Percentiles rank a stretch among this genome's conserved stretches.
Conservation (phyloP, 2,329 filamentous ascomycete genomes). For the Colletotrichum cordylinicola region DNA sequence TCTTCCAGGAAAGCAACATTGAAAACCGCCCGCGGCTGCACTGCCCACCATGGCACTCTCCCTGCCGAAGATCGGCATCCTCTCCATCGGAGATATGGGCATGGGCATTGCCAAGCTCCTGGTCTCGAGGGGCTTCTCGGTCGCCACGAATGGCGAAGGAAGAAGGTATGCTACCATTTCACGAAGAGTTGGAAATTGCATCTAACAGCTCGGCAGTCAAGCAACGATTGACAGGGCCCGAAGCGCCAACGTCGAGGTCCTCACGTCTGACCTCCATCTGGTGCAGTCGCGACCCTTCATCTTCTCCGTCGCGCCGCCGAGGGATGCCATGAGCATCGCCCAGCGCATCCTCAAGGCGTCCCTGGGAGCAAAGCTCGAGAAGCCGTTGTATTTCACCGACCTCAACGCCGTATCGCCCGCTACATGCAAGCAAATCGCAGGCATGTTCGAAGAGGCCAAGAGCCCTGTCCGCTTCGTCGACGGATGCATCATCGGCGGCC, state of each 20-base stretch:
- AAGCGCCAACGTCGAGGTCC: conserved; percentile 54
- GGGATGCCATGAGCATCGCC: conserved; percentile 65
- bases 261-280: conserved; percentile 62
- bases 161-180: conserved; percentile 42
- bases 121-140: conserved; percentile 50
- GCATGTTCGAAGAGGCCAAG: conserved; percentile 44
- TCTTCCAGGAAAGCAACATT: neutral
- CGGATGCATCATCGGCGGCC: conserved; percentile 62
- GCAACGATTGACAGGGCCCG: conserved; percentile 63
- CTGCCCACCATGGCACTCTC: neutral
- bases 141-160: conserved; percentile 53
- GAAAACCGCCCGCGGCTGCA: neutral
- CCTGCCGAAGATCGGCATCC: conserved; percentile 46
- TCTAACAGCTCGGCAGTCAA: conserved; percentile 41
- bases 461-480: conserved; percentile 58
- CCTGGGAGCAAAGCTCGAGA: conserved; percentile 33
- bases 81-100: conserved; percentile 63
- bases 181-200: too few species aligned
- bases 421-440: conserved; percentile 49
- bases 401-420: conserved; percentile 70
- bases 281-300: conserved; percentile 62
- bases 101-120: conserved; percentile 55
- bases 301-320: conserved; percentile 71
- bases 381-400: conserved; percentile 64
- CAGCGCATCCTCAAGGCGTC: conserved; percentile 61